A percentile compares a stretch with the other conserved stretches of the same genome.
phyloP scores from a whole-genome alignment of 768 basidiomycete species.

The Leucosporidium scottii region DNA sequence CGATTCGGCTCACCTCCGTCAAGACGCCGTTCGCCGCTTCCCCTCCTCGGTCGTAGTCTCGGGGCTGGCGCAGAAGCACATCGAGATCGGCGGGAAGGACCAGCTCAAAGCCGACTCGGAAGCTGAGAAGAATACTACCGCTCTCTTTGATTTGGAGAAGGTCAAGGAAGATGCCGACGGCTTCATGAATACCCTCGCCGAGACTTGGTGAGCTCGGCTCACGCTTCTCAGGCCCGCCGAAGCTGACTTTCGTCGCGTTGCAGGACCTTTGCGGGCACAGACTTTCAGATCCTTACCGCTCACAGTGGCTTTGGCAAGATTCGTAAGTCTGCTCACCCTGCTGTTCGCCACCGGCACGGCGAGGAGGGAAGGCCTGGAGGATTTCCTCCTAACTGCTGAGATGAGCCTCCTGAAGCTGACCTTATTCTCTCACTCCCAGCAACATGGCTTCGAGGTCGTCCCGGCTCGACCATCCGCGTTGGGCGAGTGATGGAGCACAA shows the following conservation, averaged over 20 bases:
- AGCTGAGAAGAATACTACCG: conserved; percentile 2
- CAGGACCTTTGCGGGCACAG: conserved; percentile 1
- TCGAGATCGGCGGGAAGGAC: conserved; percentile 9
- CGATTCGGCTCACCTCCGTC: conserved; percentile 15
- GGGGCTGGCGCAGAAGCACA: conserved; percentile 16
- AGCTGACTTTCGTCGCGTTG: too few species aligned
- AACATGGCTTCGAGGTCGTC: background rate
- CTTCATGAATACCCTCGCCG: conserved; percentile 20
- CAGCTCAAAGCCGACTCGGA: conserved; percentile 10
- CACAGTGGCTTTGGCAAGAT: conserved; percentile 24
- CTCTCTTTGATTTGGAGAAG: background rate
- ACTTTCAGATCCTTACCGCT: conserved; percentile 21
- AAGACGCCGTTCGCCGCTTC: background rate
- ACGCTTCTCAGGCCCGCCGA: too few species aligned
- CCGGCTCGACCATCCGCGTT: too few species aligned
- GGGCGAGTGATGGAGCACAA: too few species aligned
- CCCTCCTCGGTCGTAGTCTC: conserved; percentile 21
- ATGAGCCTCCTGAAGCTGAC: background rate
- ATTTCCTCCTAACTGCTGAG: background rate
- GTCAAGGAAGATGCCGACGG: conserved; percentile 15
- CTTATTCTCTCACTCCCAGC: background rate
- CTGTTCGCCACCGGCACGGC: too few species aligned
- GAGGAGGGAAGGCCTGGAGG: too few species aligned
- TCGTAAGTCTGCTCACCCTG: conserved; percentile 4
- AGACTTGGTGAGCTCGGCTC: conserved; percentile 11